Base-by-base conservation (phyloP, 2,329 filamentous ascomycete genomes). In the Chalaropsis thielavioides region DNA sequence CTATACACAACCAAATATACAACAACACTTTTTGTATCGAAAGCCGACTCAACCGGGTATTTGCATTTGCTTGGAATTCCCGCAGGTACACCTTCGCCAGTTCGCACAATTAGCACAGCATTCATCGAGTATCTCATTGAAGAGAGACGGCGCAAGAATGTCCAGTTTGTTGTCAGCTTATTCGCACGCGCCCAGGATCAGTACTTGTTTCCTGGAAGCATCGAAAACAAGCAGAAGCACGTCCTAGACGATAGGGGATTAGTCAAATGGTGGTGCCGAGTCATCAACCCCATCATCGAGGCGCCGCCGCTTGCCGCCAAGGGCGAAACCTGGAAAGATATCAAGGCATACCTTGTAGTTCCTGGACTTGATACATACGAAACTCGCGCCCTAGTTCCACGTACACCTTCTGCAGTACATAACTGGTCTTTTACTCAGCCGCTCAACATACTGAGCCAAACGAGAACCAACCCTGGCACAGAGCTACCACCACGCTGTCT, bases 11-110 rank as follows among this genome's bases (percentile, higher is more conserved):
- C 92, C 0, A 82, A 83, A 58, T 82, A 83, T 70, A 82, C 90
- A 27, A 95, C 88, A 1, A 96, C 89, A 3, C 81, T 97, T 64
- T 99, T 99, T 73, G 87, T 99, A 27, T 92, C 92, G 68, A 99
- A 99, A 75, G 94, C 94, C 61, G 94, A 99, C 76, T 96, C 94
- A 10, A 96, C 92, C 0, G 94, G 95, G 27, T 95, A 90, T 72
- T 77, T 96, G 10, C 79, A 85, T 69, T 78, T 87, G 1, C 77
- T 92, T 43, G 76, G 82, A 19, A 77, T 89, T 0, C 82, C 85
- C 17, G 81, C 77, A 69, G 79, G 82, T n/a, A 78, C 80, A 0
- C 78, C 83, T 0, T 94, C 89, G 2, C 90, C 90, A 0, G 81
- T 96, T 61, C 84, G 88, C 68, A 80, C 84, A 40, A 81, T 95